Percentiles rank a stretch among this genome's conserved stretches.
Evolutionary conservation across 805 yeast genomes (phyloP).

Genomic region (Ogataea degrootiae): DNA sequence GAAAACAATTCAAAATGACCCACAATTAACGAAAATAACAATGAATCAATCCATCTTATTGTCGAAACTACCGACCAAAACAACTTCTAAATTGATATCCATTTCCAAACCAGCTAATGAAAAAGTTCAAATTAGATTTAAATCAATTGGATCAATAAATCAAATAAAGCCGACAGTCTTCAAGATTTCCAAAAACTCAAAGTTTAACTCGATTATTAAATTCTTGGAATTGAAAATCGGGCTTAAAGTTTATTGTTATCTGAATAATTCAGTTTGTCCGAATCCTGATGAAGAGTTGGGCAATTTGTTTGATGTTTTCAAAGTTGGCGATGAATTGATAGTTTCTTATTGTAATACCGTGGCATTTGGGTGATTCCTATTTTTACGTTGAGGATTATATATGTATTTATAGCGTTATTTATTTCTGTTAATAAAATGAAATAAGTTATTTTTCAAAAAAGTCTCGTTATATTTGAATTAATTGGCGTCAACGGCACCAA

Average conservation of each 20-base stretch:
- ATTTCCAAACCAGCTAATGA: slow-evolving; percentile 11
- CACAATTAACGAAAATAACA: slow-evolving; percentile 26
- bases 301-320: slow-evolving; percentile 32
- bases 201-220: slow-evolving; percentile 40
- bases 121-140: slow-evolving; percentile 49
- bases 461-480: no score
- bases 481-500: no score
- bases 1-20: slow-evolving; percentile 12
- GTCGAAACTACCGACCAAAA: slow-evolving; percentile 18
- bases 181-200: slow-evolving; percentile 43
- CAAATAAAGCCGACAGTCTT: slow-evolving; percentile 47
- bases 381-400: no score
- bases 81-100: slow-evolving; percentile 20
- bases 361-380: slow-evolving; percentile 37
- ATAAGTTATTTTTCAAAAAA: no score
- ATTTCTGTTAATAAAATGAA: no score
- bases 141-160: slow-evolving; percentile 53
- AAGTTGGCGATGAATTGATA: slow-evolving; percentile 35
- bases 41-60: slow-evolving; percentile 26
- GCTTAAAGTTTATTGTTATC: slow-evolving; percentile 34
- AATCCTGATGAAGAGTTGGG: slow-evolving; percentile 40
- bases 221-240: slow-evolving; percentile 39
- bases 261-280: slow-evolving; percentile 43
- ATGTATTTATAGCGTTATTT: no score
- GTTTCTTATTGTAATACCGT: slow-evolving; percentile 42